Base-by-base conservation (phyloP, 108 stramenopile genomes). In the Nitzschia palea region DNA sequence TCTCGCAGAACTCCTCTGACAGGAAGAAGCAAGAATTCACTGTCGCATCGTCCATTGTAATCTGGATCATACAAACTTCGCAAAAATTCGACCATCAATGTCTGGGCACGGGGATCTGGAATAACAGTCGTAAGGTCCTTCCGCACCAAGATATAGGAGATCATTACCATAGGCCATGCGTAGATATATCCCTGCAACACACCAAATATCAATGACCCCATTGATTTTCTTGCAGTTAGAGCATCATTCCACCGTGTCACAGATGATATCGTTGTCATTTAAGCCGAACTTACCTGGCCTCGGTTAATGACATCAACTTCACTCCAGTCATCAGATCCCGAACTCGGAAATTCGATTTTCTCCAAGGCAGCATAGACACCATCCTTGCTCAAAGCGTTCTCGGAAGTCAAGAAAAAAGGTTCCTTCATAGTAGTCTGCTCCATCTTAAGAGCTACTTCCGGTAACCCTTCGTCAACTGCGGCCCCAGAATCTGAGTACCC, bases 401-500 rank as follows among this genome's bases (percentile, higher is more conserved):
- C 59, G 26, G 71, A 60, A 56, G 75, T 77, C 55, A 90, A 53
- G 55, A 80, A 85, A 15, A 48, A 64, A 25, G 82, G 87, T 42
- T 79, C 81, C 61, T 91, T 93, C 60, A 69, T 26, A 40, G 12
- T 25, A 2, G 26, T 18, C 12, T 31, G n/a, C 14, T 60, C 59
- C 5, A 60, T 84, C 55, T 52, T 32, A 29, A 96, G 43, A 6
- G 78, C 69, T 29, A 91, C 85, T 76, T 93, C 91, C 0, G 33
- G 33, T 33, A 93, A 59, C 4, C 67, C 68, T 34, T 84, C 87
- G 33, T 70, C 75, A 40, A 77, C 62, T 62, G 90, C 95, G 50
- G 89, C 88, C 9, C 90, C 90, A 18, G 72, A 44, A 52, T 92
- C 91, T 44, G 92, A 73, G 78, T 91, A 95, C 1, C 89, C 94